Conservation (phyloP, 768 basidiomycete species). For the Mrakia gelida region DNA sequence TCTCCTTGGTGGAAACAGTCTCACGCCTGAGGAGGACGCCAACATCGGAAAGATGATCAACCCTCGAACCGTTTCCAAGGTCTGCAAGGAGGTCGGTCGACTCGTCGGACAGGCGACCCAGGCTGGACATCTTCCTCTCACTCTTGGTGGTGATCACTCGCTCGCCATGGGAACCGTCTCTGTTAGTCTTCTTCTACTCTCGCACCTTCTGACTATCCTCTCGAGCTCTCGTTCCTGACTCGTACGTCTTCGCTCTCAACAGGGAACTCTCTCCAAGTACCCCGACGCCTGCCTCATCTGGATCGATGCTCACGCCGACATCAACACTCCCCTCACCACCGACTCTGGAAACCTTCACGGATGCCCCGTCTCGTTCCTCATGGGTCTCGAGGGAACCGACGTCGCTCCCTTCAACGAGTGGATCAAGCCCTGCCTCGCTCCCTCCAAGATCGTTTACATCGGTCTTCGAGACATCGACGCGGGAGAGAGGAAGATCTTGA, state of each 20-base stretch:
- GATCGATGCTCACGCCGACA: slow-evolving; percentile 96
- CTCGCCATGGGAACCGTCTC: slow-evolving; percentile 90
- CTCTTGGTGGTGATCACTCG: slow-evolving; percentile 86
- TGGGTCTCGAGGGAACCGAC: slow-evolving; percentile 52
- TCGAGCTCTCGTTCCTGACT: background rate
- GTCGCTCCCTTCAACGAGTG: slow-evolving; percentile 44
- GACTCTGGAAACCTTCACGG: slow-evolving; percentile 89
- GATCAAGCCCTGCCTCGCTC: slow-evolving; percentile 35
- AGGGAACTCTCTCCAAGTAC: slow-evolving; percentile 39
- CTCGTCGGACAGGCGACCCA: slow-evolving; percentile 69
- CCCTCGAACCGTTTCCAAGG: slow-evolving; percentile 77
- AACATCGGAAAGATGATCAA: slow-evolving; percentile 87
- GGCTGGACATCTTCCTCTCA: slow-evolving; percentile 78
- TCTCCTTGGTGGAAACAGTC: slow-evolving; percentile 32
- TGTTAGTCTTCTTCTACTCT: slow-evolving; percentile 63
- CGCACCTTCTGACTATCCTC: slow-evolving; percentile 34
- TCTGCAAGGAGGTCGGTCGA: slow-evolving; percentile 71
- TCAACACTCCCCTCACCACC: slow-evolving; percentile 83
- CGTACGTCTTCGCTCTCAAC: background rate
- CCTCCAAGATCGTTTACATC: slow-evolving; percentile 32
- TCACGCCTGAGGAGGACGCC: slow-evolving; percentile 61
- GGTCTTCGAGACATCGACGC: slow-evolving; percentile 77
- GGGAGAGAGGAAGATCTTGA: slow-evolving; percentile 81
- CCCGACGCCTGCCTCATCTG: slow-evolving; percentile 73
- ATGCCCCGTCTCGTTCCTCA: slow-evolving; percentile 93